A percentile compares a stretch with the other conserved stretches of the same genome.
phyloP scores from a whole-genome alignment of 2,329 filamentous ascomycete genomes.

The Podosphaera xanthii region DNA sequence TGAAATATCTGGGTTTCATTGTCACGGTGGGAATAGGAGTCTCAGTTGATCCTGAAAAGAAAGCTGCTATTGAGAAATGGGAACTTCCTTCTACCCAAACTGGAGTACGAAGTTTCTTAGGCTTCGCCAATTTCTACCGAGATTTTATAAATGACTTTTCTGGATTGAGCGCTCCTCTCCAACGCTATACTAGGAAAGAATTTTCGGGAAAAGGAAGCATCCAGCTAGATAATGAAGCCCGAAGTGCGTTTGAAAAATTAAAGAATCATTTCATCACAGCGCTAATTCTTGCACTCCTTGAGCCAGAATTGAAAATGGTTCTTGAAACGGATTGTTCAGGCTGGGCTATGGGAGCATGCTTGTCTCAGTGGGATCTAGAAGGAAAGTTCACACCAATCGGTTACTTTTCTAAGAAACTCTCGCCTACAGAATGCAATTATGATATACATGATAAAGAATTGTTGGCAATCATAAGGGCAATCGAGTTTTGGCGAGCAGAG shows the following conservation, averaged over 20 bases:
- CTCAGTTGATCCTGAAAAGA: background rate
- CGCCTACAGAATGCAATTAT: too few relatives aligned
- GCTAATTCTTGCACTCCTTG: background rate
- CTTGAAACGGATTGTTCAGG: background rate
- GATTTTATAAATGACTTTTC: background rate
- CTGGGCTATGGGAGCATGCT: background rate
- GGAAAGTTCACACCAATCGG: background rate
- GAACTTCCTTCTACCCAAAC: background rate
- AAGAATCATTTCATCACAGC: background rate
- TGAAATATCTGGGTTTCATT: background rate
- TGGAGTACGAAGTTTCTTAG: background rate
- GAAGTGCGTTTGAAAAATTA: background rate
- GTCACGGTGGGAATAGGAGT: background rate
- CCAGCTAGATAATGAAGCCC: background rate
- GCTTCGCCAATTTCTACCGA: too few relatives aligned
- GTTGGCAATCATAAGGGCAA: background rate
- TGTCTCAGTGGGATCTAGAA: background rate
- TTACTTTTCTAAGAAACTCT: background rate
- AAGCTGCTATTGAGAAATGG: background rate
- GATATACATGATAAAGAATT: background rate
- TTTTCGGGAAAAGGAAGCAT: too few relatives aligned
- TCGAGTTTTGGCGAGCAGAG: background rate
- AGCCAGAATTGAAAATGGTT: background rate
- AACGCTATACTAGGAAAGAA: background rate
- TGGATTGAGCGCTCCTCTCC: background rate